Percentiles rank a stretch among this genome's conserved stretches.
These are phyloP conservation scores for Yamadazyma diospyri DNA, from an alignment of 1,139 yeast species.

Conservation along the genomic window DNA sequence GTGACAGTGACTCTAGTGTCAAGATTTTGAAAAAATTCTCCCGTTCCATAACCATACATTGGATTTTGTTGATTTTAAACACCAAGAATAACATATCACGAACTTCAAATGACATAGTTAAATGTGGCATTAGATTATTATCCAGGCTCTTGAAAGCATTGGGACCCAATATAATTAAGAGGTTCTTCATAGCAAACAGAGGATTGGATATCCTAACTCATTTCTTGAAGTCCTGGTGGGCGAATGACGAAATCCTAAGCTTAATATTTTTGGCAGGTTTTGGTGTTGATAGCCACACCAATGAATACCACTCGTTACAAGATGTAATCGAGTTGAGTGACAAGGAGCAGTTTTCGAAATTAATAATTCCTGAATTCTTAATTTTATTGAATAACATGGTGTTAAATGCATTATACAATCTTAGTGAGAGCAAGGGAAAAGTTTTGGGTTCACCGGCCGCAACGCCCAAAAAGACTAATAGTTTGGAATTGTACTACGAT, in stretches of 20 bases:
- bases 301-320: conserved; percentile 9
- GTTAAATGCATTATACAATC: conserved; percentile 29
- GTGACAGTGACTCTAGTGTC: conserved; percentile 31
- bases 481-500: conserved; percentile 26
- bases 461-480: conserved; percentile 22
- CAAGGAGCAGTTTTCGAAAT: conserved; percentile 13
- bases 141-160: conserved; percentile 45
- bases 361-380: conserved; percentile 40
- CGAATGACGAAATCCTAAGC: conserved; percentile 31
- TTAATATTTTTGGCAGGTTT: conserved; percentile 39
- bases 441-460: conserved; percentile 37
- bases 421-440: conserved; percentile 33
- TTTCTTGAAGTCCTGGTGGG: conserved; percentile 46
- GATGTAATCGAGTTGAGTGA: conserved; percentile 7
- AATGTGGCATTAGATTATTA: conserved; percentile 47
- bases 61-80: conserved; percentile 58
- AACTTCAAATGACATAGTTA: conserved; percentile 28
- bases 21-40: conserved; percentile 46
- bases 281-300: conserved; percentile 25
- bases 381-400: conserved; percentile 39
- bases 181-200: conserved; percentile 48
- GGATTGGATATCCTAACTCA: conserved; percentile 55
- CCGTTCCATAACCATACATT: conserved; percentile 58
- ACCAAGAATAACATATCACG: conserved; percentile 15
- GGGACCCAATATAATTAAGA: conserved; percentile 44